phyloP scores from a whole-genome alignment of 805 yeast genomes.

The Candida verbasci region DNA sequence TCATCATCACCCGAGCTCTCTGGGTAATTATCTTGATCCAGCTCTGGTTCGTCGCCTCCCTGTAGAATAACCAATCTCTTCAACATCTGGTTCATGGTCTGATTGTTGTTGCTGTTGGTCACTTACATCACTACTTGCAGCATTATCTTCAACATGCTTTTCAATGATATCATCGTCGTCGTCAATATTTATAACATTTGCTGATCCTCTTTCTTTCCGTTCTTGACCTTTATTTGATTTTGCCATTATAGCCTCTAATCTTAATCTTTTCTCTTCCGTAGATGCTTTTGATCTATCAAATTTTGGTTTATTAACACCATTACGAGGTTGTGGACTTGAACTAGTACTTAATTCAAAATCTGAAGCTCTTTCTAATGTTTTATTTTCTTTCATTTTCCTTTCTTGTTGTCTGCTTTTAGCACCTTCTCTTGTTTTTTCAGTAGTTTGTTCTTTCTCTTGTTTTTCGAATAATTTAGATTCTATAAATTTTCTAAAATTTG shows the following conservation, averaged over 20 bases:
- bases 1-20: slow-evolving; percentile 3
- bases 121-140: not conserved
- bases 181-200: slow-evolving; percentile 3
- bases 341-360: slow-evolving; percentile 1
- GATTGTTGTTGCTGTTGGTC: not conserved
- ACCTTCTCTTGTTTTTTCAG: slow-evolving; percentile 1
- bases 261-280: not conserved
- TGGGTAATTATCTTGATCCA: slow-evolving; percentile 2
- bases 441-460: not conserved
- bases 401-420: slow-evolving; percentile 5
- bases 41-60: not conserved
- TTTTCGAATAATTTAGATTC: slow-evolving; percentile 11
- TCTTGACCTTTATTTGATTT: slow-evolving; percentile 12
- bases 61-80: not conserved
- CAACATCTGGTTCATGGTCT: slow-evolving; percentile 7
- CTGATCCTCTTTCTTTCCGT: slow-evolving; percentile 1
- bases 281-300: not conserved
- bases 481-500: slow-evolving; percentile 26
- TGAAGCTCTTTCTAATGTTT: not conserved
- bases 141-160: slow-evolving; percentile 11
- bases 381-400: slow-evolving; percentile 6
- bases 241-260: slow-evolving; percentile 3
- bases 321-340: not conserved
- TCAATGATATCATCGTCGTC: slow-evolving; percentile 17
- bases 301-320: not conserved